Evolutionary conservation across 148 eudicot genomes (phyloP).

Genomic region (Rhododendron mucronatum): DNA sequence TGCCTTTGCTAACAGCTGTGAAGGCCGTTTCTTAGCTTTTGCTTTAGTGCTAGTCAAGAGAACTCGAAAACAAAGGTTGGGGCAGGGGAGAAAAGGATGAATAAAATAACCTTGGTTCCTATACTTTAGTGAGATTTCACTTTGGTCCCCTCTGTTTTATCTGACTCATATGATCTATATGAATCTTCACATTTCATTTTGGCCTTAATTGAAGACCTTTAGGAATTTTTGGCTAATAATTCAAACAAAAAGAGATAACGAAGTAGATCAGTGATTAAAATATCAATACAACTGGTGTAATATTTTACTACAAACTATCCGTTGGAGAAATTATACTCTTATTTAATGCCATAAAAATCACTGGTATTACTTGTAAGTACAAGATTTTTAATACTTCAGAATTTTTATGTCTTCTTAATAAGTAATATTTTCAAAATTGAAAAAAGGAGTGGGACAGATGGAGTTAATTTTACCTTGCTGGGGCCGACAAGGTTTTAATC

Average conservation of each 20-base stretch:
- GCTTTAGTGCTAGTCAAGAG: conserved; percentile 31
- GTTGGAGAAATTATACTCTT: too few species aligned
- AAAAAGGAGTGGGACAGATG: too few species aligned
- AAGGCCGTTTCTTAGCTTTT: conserved; percentile 22
- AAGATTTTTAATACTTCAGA: too few species aligned
- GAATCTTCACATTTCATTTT: background rate
- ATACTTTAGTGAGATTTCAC: background rate
- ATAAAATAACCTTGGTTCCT: background rate
- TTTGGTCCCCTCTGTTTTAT: background rate
- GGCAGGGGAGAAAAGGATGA: background rate
- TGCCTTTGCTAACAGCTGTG: conserved; percentile 8
- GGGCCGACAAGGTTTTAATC: too few species aligned
- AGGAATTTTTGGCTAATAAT: background rate
- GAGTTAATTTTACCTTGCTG: too few species aligned
- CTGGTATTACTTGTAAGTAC: too few species aligned
- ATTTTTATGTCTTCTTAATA: too few species aligned
- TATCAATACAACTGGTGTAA: background rate
- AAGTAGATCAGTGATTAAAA: background rate
- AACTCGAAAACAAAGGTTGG: conserved; percentile 15
- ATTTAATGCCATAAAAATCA: too few species aligned
- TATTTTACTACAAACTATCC: too few species aligned
- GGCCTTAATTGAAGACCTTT: background rate
- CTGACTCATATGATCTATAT: background rate
- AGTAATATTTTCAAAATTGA: too few species aligned
- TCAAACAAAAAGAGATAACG: background rate